Evolutionary conservation across 352 stramenopile species (phyloP), one percentile per base, ranked within the genome.

Genomic region (Vaucheria bursata): DNA sequence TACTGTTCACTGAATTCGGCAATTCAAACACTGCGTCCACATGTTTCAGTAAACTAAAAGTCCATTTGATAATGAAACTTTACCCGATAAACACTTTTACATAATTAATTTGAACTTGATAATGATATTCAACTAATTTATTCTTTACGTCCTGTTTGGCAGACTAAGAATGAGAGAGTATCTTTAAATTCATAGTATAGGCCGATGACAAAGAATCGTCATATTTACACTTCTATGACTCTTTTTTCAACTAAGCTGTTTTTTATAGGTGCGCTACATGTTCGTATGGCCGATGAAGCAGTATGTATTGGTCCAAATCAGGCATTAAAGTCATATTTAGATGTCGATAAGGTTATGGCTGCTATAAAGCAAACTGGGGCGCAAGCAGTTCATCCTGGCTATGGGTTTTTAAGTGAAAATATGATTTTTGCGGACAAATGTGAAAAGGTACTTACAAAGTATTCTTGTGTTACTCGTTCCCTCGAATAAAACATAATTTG

Each of bases 301-400:
- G 79, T 91, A 31, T 90, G 85, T 73, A 83, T 95, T 37, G 91
- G 91, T 8, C 91, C 91, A 0, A 88, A 91, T 38, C 79, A 89
- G 1, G 94, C 90, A 0, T 84, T 70, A 6, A 75, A 94, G 75
- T 92, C 85, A 75, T 98, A 98, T 81, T 82, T 98, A 39, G 91
- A 94, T 80, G 92, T 95, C 49, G 82, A 91, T 36, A 91, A 92
- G 75, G 94, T 98, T 76, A 78, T 96, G 3, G 81, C 88, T 31
- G 91, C 91, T 2, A 90, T 95, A 70, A 82, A 91, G 49, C 59
- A 87, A 65, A 97, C 92, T 0, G 91, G 91, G 35, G 90, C 92
- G 1, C 88, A 98, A 74, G 91, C 89, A 0, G 90, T 98, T 38
- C 94, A 98, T 82, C 94, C 94, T 67, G 78, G 78, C 66, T 83